phyloP scores from a whole-genome alignment of 1,139 yeast genomes.

The Yamadazyma oceani region DNA sequence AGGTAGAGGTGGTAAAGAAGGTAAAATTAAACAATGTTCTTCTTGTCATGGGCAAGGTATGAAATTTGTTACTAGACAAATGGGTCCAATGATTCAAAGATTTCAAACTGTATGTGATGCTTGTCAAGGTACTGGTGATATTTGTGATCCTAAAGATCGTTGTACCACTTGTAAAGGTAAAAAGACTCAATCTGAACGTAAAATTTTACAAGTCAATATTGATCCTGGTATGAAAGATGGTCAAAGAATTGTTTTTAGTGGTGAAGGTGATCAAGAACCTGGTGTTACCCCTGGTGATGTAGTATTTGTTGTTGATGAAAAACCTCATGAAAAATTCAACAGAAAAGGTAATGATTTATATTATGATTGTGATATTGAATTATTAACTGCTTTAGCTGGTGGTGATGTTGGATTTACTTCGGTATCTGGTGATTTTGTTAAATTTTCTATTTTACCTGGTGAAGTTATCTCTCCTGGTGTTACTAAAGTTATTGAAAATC shows the following conservation, averaged over 20 bases:
- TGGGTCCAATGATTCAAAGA: conserved; percentile 99
- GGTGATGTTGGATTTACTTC: conserved; percentile 88
- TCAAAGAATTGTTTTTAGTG: conserved; percentile 84
- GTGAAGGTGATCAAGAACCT: conserved; percentile 98
- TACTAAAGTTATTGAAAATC: conserved; percentile 79
- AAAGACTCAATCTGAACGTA: conserved; percentile 84
- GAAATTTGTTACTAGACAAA: conserved; percentile 91
- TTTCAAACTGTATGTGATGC: conserved; percentile 93
- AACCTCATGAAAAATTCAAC: conserved; percentile 74
- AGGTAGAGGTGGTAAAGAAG: conserved; percentile 96
- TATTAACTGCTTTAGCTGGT: conserved; percentile 94
- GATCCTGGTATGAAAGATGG: conserved; percentile 98
- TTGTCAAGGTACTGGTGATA: conserved; percentile 93
- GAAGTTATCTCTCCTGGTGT: conserved; percentile 88
- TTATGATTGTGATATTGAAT: conserved; percentile 84
- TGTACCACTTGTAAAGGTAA: conserved; percentile 89
- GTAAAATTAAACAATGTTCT: conserved; percentile 83
- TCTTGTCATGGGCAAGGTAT: conserved; percentile 89
- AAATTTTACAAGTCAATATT: conserved; percentile 89
- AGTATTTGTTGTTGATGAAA: conserved; percentile 85
- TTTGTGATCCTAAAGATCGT: conserved; percentile 82
- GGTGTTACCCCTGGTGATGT: conserved; percentile 96
- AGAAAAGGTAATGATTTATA: conserved; percentile 90
- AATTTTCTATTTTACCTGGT: conserved; percentile 83
- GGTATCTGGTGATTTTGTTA: conserved; percentile 83